phyloP scores from a whole-genome alignment of 2,329 filamentous ascomycete species.

The Penicillium sp. region DNA sequence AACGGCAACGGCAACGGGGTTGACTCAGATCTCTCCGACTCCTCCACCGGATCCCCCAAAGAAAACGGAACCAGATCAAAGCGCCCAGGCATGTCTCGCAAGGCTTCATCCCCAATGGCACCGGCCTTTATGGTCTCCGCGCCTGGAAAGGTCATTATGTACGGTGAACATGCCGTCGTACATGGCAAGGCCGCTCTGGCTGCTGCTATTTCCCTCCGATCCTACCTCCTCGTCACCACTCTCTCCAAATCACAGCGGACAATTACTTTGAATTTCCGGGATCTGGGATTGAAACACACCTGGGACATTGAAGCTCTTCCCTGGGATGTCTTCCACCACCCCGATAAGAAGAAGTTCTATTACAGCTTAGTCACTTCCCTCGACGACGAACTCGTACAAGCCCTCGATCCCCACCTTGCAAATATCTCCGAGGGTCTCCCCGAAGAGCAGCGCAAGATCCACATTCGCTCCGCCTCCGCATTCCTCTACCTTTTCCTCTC shows the following conservation, averaged over 20 bases:
- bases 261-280: conserved; percentile 83
- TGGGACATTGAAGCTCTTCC: conserved; percentile 94
- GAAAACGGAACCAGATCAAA: conserved; percentile 14
- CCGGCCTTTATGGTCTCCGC: conserved; percentile 97
- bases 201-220: conserved; percentile 89
- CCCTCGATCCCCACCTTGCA: conserved; percentile 76
- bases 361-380: conserved; percentile 84
- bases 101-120: conserved; percentile 62
- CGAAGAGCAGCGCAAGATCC: conserved; percentile 76
- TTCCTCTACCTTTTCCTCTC: conserved; percentile 95
- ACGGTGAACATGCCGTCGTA: conserved; percentile 97
- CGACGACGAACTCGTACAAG: conserved; percentile 76
- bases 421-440: conserved; percentile 66
- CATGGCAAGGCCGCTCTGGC: conserved; percentile 96
- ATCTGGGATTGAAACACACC: conserved; percentile 84
- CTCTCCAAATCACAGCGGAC: conserved; percentile 89
- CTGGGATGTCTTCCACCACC: conserved; percentile 77
- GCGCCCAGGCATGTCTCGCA: conserved; percentile 28
- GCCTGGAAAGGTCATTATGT: conserved; percentile 96
- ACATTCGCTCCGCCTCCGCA: conserved; percentile 75
- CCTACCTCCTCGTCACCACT: conserved; percentile 93
- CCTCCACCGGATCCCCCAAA: conserved; percentile 22
- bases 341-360: conserved; percentile 90
- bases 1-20: conserved; percentile 8
- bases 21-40: conserved; percentile 11